Evolutionary conservation across 768 basidiomycete species (phyloP).

Genomic region (Podaxis pistillaris): DNA sequence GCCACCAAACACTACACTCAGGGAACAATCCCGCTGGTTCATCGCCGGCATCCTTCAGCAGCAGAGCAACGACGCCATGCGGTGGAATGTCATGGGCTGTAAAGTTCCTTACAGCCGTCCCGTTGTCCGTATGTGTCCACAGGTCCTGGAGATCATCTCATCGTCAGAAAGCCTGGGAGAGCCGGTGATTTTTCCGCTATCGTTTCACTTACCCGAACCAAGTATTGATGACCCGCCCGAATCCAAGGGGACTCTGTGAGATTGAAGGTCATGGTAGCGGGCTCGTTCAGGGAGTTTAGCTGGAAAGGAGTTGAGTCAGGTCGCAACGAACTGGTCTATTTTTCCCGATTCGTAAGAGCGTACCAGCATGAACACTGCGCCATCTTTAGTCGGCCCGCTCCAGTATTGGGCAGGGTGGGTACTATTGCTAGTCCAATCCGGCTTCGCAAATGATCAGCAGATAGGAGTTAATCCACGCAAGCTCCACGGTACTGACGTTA

Average conservation of each 20-base stretch:
- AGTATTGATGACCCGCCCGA: conserved; percentile 61
- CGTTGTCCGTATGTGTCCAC: conserved; percentile 72
- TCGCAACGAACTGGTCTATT: neutral
- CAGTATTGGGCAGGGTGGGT: conserved; percentile 67
- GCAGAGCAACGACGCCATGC: conserved; percentile 67
- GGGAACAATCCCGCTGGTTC: conserved; percentile 59
- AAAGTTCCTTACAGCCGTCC: conserved; percentile 60
- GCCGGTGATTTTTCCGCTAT: neutral
- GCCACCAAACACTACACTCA: conserved; percentile 47
- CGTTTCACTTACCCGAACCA: conserved; percentile 48
- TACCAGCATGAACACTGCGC: conserved; percentile 68
- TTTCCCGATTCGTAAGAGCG: conserved; percentile 16
- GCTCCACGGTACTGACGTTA: conserved; percentile 42
- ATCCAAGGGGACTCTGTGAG: conserved; percentile 73
- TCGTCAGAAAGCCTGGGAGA: neutral
- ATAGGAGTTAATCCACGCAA: neutral
- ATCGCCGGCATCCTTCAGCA: conserved; percentile 64
- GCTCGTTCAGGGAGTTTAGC: conserved; percentile 59
- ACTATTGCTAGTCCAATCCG: conserved; percentile 39
- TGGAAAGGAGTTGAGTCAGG: conserved; percentile 20
- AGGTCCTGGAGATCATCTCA: conserved; percentile 48
- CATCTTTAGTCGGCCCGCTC: conserved; percentile 65
- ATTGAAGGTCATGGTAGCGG: conserved; percentile 58
- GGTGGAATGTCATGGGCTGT: conserved; percentile 52
- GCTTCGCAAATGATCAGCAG: conserved; percentile 23